phyloP scores from a whole-genome alignment of 805 yeast species.

The Ogataea pignaliae region DNA sequence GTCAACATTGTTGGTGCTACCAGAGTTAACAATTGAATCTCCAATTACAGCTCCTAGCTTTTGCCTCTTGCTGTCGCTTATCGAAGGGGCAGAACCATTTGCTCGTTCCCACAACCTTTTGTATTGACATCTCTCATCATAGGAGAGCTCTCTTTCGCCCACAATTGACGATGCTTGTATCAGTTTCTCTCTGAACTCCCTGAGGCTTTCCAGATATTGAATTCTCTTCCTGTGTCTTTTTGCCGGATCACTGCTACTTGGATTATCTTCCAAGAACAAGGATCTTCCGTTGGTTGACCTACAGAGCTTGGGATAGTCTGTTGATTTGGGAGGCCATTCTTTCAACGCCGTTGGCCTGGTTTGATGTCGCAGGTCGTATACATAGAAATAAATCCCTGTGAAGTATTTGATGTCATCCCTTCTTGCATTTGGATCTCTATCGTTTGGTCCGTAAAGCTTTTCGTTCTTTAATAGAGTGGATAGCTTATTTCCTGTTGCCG shows the following conservation, averaged over 20 bases:
- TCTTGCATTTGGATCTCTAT: slow-evolving; percentile 80
- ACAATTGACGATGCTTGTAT: slow-evolving; percentile 23
- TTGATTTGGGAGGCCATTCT: slow-evolving; percentile 61
- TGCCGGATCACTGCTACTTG: slow-evolving; percentile 15
- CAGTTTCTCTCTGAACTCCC: slow-evolving; percentile 27
- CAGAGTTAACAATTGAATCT: slow-evolving; percentile 12
- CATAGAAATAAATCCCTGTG: slow-evolving; percentile 66
- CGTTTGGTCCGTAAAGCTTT: slow-evolving; percentile 79
- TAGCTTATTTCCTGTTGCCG: slow-evolving; percentile 28
- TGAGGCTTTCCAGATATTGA: slow-evolving; percentile 28
- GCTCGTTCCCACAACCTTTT: slow-evolving; percentile 20
- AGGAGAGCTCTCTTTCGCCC: slow-evolving; percentile 9
- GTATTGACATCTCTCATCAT: slow-evolving; percentile 21
- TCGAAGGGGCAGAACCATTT: slow-evolving; percentile 6
- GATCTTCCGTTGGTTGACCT: slow-evolving; percentile 70
- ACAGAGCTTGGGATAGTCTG: slow-evolving; percentile 54
- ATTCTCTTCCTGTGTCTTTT: slow-evolving; percentile 29
- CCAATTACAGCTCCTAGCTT: slow-evolving; percentile 20
- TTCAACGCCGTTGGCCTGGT: slow-evolving; percentile 77
- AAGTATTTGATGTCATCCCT: slow-evolving; percentile 84
- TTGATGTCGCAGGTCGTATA: slow-evolving; percentile 74
- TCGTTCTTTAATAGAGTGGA: slow-evolving; percentile 76
- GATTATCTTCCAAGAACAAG: slow-evolving; percentile 67
- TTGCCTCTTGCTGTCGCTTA: not conserved
- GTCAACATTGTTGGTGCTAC: not conserved